phyloP scores from a whole-genome alignment of 257 asterid genomes.

The Galeopsis tetrahit region DNA sequence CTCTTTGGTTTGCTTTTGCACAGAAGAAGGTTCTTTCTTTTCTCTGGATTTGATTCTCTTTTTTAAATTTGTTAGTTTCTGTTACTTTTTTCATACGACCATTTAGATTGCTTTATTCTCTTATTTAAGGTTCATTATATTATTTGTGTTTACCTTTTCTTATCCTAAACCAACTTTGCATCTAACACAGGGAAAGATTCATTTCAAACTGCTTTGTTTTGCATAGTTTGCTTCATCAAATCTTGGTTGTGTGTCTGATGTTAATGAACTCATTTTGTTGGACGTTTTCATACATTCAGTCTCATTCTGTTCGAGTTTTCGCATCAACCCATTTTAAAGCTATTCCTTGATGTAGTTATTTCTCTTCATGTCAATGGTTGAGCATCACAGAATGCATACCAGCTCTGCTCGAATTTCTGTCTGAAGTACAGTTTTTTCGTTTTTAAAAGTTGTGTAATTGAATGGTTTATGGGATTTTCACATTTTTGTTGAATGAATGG shows the following conservation, averaged over 20 bases:
- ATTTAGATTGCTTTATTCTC: constrained; percentile 50
- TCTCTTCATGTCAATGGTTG: too few species aligned
- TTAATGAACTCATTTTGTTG: neutral
- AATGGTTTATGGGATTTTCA: neutral
- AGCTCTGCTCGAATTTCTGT: too few species aligned
- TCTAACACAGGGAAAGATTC: constrained; percentile 33
- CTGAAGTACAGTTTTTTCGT: constrained; percentile 4
- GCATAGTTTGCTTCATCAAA: neutral
- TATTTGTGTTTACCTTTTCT: constrained; percentile 36
- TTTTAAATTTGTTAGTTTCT: constrained; percentile 39
- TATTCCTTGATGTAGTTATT: neutral
- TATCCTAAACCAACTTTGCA: constrained; percentile 36
- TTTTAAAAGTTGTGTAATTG: neutral
- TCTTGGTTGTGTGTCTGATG: neutral
- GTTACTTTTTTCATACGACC: constrained; percentile 40
- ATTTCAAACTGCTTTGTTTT: neutral
- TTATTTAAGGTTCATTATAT: constrained; percentile 33
- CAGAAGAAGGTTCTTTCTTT: constrained; percentile 50
- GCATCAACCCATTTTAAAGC: neutral
- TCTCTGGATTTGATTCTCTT: constrained; percentile 51
- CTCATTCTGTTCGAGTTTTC: neutral
- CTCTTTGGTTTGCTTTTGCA: constrained; percentile 53
- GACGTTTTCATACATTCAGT: neutral
- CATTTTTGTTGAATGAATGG: constrained; percentile 21
- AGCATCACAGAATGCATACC: too few species aligned